A percentile compares a stretch with the other conserved stretches of the same genome.
Conservation (phyloP, 164 flowering plant species). For the Nelumbo lutea region DNA sequence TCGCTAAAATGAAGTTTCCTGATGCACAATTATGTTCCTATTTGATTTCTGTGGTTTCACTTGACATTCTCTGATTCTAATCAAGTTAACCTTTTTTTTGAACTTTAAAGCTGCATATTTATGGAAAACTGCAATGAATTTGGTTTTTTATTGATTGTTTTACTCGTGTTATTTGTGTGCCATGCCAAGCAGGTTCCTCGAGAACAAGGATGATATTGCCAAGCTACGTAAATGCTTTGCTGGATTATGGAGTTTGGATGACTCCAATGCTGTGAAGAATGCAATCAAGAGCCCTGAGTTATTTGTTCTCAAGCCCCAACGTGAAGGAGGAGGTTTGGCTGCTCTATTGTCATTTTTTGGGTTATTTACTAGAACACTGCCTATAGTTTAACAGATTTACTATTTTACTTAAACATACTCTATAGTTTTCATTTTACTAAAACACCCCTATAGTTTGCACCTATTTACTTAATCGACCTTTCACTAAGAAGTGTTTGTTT, state of each 20-base stretch:
- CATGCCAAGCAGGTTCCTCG: background rate
- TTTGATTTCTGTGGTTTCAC: background rate
- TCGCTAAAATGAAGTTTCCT: background rate
- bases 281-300: background rate
- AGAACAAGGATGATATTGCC: background rate
- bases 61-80: background rate
- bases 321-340: background rate
- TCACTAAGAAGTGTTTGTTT: too few relatives aligned
- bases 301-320: conserved; percentile 1
- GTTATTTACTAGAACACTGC: too few relatives aligned
- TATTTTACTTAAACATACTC: too few relatives aligned
- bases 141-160: background rate
- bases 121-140: background rate
- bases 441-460: too few relatives aligned
- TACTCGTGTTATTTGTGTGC: background rate
- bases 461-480: too few relatives aligned
- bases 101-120: too few relatives aligned
- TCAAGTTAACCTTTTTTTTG: background rate
- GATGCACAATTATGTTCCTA: background rate
- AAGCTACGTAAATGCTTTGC: background rate
- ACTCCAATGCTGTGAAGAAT: background rate
- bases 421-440: too few relatives aligned
- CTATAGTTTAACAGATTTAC: too few relatives aligned
- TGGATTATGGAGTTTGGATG: background rate
- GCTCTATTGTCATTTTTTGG: too few relatives aligned